Evolutionary conservation across 78 protist genomes (phyloP).

Genomic region (Dictyostelium purpureum): DNA sequence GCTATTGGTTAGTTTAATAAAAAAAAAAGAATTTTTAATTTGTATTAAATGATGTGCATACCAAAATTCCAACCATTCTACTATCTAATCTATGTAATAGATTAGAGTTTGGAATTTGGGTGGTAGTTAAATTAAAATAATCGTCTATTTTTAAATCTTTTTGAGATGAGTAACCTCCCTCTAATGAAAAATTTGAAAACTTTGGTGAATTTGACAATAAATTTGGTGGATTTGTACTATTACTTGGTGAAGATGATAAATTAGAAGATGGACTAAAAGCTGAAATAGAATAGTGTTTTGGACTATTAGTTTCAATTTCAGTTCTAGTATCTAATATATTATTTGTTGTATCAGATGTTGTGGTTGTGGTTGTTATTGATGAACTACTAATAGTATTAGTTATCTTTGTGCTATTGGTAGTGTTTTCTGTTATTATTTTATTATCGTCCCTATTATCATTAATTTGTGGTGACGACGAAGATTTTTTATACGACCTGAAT

Average conservation of each 20-base stretch:
- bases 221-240: background rate
- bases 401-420: too few species aligned
- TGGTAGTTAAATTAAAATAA: slow-evolving; percentile 61
- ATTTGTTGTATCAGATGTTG: too few species aligned
- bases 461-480: too few species aligned
- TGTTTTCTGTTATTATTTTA: too few species aligned
- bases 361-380: too few species aligned
- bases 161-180: background rate
- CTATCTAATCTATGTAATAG: slow-evolving; percentile 57
- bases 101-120: slow-evolving; percentile 68
- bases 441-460: too few species aligned
- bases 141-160: slow-evolving; percentile 67
- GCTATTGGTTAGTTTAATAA: background rate
- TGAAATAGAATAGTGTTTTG: too few species aligned
- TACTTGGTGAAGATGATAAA: background rate
- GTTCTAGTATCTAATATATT: too few species aligned
- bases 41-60: background rate
- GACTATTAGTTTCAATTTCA: too few species aligned
- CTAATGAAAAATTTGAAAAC: background rate
- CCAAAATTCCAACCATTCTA: slow-evolving; percentile 74
- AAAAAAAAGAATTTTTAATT: background rate
- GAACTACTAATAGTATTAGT: too few species aligned
- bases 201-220: too few species aligned
- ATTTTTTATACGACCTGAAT: too few species aligned
- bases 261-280: background rate